Evolutionary conservation across 371 early-diverging fungal species (phyloP).

Genomic region (Apophysomyces trapeziformis): DNA sequence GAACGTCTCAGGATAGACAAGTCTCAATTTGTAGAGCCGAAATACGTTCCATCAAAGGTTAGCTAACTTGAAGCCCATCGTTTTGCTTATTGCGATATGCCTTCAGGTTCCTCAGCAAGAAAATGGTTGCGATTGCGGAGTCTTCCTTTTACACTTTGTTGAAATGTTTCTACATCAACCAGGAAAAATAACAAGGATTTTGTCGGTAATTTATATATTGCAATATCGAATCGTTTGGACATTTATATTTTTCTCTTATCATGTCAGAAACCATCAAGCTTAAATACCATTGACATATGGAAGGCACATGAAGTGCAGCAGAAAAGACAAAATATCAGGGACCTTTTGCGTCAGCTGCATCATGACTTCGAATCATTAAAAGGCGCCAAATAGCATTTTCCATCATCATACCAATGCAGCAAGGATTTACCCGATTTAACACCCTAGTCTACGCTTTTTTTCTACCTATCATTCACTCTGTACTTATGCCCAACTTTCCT

Average conservation of each 20-base stretch:
- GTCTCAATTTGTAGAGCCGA: slow-evolving; percentile 5
- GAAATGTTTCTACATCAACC: slow-evolving; percentile 45
- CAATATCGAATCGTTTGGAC: neutral
- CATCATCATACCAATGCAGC: neutral
- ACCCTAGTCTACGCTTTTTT: too few species aligned
- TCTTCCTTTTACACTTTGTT: slow-evolving; percentile 61
- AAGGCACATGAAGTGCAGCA: neutral
- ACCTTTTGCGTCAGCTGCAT: neutral
- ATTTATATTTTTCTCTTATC: neutral
- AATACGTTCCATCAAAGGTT: slow-evolving; percentile 17
- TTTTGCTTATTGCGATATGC: neutral
- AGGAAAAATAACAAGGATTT: neutral
- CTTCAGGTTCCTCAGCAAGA: slow-evolving; percentile 53
- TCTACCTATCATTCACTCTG: too few species aligned
- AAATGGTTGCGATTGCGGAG: slow-evolving; percentile 70
- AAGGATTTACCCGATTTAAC: neutral
- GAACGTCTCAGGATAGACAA: slow-evolving; percentile 20
- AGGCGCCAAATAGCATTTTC: neutral
- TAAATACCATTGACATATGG: neutral
- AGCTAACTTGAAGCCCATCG: slow-evolving; percentile 31
- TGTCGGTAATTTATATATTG: neutral
- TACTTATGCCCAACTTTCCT: too few species aligned
- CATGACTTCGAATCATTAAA: neutral
- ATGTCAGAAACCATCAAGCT: neutral
- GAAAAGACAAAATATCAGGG: neutral